Conservation (phyloP, 2,329 filamentous ascomycete genomes). For the Epichloe typhina region DNA sequence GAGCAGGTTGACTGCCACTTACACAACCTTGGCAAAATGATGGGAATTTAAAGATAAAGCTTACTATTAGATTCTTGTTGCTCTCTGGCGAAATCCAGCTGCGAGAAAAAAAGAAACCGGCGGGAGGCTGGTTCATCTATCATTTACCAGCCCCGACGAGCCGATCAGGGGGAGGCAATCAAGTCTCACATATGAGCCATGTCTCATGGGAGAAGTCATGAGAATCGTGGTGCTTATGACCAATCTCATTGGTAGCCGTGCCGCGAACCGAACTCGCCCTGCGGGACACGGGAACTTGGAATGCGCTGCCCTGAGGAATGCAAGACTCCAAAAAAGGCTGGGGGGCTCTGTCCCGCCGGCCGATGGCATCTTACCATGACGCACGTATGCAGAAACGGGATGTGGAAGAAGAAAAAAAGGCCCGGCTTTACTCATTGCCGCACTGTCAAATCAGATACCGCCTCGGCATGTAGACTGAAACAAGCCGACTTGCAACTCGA, state of each 20-base stretch:
- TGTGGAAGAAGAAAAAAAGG: neutral
- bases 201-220: too few species aligned
- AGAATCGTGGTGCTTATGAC: neutral
- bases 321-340: neutral
- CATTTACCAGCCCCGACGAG: too few species aligned
- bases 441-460: neutral
- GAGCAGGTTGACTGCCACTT: too few species aligned
- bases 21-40: too few species aligned
- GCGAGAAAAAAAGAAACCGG: too few species aligned
- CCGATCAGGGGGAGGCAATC: too few species aligned
- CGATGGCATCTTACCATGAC: neutral
- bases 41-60: too few species aligned
- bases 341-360: neutral
- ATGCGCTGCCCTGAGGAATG: constrained; percentile 1
- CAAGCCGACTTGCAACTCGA: neutral
- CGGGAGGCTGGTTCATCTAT: too few species aligned
- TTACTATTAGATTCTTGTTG: too few species aligned
- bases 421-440: neutral
- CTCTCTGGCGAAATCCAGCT: too few species aligned
- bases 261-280: neutral
- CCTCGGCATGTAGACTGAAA: constrained; percentile 2
- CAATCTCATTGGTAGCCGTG: neutral
- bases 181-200: too few species aligned
- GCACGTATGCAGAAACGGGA: neutral
- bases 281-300: neutral